A percentile compares a stretch with the other conserved stretches of the same genome.
Evolutionary conservation across 2,329 filamentous ascomycete genomes (phyloP).

Genomic region (Fusarium chlamydosporum): DNA sequence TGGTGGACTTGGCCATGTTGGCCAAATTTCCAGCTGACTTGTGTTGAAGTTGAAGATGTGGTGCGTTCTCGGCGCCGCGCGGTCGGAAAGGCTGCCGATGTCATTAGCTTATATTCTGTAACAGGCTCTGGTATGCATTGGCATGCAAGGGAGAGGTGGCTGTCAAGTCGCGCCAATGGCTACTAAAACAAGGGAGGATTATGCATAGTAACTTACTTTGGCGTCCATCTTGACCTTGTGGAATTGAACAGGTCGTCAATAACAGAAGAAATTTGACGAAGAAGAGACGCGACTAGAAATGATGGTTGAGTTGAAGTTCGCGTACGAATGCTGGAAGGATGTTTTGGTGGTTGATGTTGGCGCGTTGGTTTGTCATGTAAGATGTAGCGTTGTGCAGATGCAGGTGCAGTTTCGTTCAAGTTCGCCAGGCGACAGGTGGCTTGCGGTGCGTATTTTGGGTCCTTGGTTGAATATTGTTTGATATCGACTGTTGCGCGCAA

Average conservation of each 20-base stretch:
- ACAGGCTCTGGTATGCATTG: constrained; percentile 15
- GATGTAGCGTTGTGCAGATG: constrained; percentile 33
- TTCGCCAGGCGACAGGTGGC: constrained; percentile 16
- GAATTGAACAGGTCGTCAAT: constrained; percentile 33
- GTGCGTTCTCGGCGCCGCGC: constrained; percentile 65
- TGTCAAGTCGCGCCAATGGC: constrained; percentile 10
- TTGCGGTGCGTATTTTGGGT: constrained; percentile 15
- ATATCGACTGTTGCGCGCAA: constrained; percentile 28
- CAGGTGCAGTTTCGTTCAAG: constrained; percentile 8
- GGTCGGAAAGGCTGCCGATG: constrained; percentile 58
- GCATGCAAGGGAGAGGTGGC: constrained; percentile 39
- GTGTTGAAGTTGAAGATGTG: constrained; percentile 79
- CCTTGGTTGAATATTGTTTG: constrained; percentile 16
- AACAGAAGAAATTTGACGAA: constrained; percentile 35
- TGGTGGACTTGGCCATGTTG: constrained; percentile 50
- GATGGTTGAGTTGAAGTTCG: constrained; percentile 25
- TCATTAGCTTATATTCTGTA: constrained; percentile 36
- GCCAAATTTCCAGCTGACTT: constrained; percentile 79
- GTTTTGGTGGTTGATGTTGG: constrained; percentile 25
- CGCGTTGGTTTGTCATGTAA: constrained; percentile 44
- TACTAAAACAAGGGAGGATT: constrained; percentile 24
- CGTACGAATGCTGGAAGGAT: constrained; percentile 33
- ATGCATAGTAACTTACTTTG: constrained; percentile 51
- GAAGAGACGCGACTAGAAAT: constrained; percentile 44
- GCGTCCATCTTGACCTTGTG: constrained; percentile 53